These are phyloP conservation scores for Fusarium staphyleae DNA, from an alignment of 2,329 filamentous ascomycete genomes.

Conservation along the genomic window DNA sequence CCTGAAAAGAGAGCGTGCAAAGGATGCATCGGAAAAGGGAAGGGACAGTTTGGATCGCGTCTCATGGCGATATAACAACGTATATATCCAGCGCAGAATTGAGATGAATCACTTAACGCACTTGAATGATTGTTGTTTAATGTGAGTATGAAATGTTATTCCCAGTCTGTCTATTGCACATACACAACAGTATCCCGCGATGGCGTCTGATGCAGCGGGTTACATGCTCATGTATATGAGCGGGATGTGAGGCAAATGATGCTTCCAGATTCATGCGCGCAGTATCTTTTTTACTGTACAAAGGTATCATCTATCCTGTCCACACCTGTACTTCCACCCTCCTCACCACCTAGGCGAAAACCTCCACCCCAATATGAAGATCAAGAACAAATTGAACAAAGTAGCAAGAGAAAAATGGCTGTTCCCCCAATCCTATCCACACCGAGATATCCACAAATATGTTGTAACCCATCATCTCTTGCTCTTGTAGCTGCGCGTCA, in stretches of 20 bases:
- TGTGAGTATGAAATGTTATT: too few relatives aligned
- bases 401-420: constrained; percentile 5
- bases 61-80: constrained; percentile 4
- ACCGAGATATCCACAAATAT: constrained; percentile 10
- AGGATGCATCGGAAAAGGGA: background rate
- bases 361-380: background rate
- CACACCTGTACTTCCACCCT: too few relatives aligned
- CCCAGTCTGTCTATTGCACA: too few relatives aligned
- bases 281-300: constrained; percentile 35
- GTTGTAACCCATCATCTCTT: background rate
- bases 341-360: too few relatives aligned
- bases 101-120: too few relatives aligned
- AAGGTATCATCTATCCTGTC: constrained; percentile 40
- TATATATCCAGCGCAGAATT: too few relatives aligned
- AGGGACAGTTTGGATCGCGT: background rate
- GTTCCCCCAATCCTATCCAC: background rate
- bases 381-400: constrained; percentile 12
- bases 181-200: too few relatives aligned
- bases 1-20: background rate
- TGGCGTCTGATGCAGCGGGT: too few relatives aligned
- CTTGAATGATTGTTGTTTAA: too few relatives aligned
- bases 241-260: background rate
- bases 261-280: constrained; percentile 3
- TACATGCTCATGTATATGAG: too few relatives aligned
- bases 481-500: constrained; percentile 1